Evolutionary conservation across 257 asterid genomes (phyloP), one percentile per base, ranked within the genome.

Genomic region (Linderniella brevidens): DNA sequence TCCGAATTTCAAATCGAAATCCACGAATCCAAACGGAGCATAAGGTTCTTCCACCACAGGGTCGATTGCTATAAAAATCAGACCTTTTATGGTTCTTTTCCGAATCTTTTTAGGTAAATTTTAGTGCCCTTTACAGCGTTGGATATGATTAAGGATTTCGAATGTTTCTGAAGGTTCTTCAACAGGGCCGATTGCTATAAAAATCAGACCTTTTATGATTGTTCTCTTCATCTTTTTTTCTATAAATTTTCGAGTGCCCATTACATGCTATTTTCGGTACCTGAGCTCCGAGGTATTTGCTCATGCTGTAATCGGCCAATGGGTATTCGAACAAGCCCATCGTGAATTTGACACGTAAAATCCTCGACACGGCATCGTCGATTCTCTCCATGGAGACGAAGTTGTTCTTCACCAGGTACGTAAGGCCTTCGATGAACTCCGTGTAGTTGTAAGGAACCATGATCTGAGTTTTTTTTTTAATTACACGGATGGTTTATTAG

Each of bases 281-380:
- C 66, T 60, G 54, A 17, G 53, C 14, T 47, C 78, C 78, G 11
- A 71, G 14, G 66, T 63, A 52, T 48, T 64, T 63, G 54, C 53
- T 18, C 73, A 71, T 49, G 71, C 62, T 60, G 17, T 63, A 56
- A 44, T 71, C 74, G 5, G 74, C 66, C 32, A 67, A 15, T 0
- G 78, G 78, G 57, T 60, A 49, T 49, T 71, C 78, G 35, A 71
- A 71, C 5, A 73, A 40, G 4, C 80, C 76, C 76, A 68, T 62
- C 7, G 62, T 59, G 53, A 73, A 68, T 41, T 68, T 73, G 32
- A 73, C 80, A 55, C 80, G 53, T 35, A 73, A 52, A 19, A 73
- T 73, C 50, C 80, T 64, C 52, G 44, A 41, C 64, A 73, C 80
- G 1, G 80, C 80, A 57, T 73, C 80, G 7, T 73, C 56, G 3